Evolutionary conservation across 345 rosid genomes (phyloP).

Genomic region (Xanthoceras sorbifolium): DNA sequence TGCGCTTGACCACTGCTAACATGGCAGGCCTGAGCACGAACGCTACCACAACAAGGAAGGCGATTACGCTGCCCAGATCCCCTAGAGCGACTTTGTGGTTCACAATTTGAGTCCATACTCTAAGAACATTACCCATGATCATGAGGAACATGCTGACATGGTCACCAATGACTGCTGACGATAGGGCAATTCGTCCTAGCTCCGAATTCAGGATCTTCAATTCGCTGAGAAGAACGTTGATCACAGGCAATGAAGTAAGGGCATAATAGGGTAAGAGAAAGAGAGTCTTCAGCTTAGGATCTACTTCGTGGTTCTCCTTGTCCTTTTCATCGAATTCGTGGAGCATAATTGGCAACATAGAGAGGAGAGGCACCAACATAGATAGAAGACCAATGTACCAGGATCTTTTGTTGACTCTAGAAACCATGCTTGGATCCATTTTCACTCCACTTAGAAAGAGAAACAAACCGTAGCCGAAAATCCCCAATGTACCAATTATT

Average conservation of each 20-base stretch:
- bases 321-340: background rate
- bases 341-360: background rate
- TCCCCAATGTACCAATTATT: constrained; percentile 34
- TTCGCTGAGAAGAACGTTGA: constrained; percentile 38
- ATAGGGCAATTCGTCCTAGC: constrained; percentile 25
- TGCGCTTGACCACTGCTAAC: background rate
- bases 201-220: constrained; percentile 27
- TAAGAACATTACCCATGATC: background rate
- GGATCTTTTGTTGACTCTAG: constrained; percentile 20
- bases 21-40: background rate
- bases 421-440: constrained; percentile 26
- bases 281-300: background rate
- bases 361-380: constrained; percentile 26
- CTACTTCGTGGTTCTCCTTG: constrained; percentile 4
- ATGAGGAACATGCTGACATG: background rate
- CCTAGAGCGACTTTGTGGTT: background rate
- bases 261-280: constrained; percentile 23
- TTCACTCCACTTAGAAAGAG: constrained; percentile 33
- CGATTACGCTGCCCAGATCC: background rate
- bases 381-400: constrained; percentile 18
- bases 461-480: constrained; percentile 34
- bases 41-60: background rate
- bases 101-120: background rate
- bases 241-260: constrained; percentile 37
- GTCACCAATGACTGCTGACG: constrained; percentile 24